A percentile compares a stretch with the other conserved stretches of the same genome.
Evolutionary conservation across 192 early-diverging fungal genomes (phyloP).

Genomic region (Chytriomyces hyalinus): DNA sequence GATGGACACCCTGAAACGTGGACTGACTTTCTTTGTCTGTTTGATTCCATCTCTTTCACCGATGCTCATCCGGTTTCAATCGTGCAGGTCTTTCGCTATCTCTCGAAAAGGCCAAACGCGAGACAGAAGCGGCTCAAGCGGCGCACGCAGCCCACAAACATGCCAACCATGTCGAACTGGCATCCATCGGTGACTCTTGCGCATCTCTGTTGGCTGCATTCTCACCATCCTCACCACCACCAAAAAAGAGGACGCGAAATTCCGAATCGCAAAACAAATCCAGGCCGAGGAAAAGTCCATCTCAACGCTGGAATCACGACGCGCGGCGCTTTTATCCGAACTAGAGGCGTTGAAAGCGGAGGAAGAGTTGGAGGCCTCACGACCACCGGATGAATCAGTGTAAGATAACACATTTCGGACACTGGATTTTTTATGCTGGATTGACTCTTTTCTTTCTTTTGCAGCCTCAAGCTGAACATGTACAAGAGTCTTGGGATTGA

Average conservation of each 20-base stretch:
- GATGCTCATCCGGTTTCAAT: not conserved
- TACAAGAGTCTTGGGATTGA: slow-evolving; percentile 30
- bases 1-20: not conserved
- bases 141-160: not conserved
- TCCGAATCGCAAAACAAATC: slow-evolving; percentile 17
- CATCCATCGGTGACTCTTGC: not conserved
- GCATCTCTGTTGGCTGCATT: not conserved
- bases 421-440: not conserved
- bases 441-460: not conserved
- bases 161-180: not conserved
- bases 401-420: not conserved
- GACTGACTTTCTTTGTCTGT: not conserved
- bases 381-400: slow-evolving; percentile 22
- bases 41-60: not conserved
- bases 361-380: slow-evolving; percentile 1
- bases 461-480: slow-evolving; percentile 23
- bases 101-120: slow-evolving; percentile 16
- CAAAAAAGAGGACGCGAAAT: slow-evolving; percentile 21
- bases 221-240: not conserved
- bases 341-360: slow-evolving; percentile 7
- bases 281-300: slow-evolving; percentile 25
- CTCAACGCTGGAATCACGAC: slow-evolving; percentile 3
- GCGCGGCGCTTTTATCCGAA: not conserved
- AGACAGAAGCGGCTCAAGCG: not conserved
- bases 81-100: not conserved